Base-by-base conservation (phyloP, 768 basidiomycete genomes). In the Amanita fuliginea region DNA sequence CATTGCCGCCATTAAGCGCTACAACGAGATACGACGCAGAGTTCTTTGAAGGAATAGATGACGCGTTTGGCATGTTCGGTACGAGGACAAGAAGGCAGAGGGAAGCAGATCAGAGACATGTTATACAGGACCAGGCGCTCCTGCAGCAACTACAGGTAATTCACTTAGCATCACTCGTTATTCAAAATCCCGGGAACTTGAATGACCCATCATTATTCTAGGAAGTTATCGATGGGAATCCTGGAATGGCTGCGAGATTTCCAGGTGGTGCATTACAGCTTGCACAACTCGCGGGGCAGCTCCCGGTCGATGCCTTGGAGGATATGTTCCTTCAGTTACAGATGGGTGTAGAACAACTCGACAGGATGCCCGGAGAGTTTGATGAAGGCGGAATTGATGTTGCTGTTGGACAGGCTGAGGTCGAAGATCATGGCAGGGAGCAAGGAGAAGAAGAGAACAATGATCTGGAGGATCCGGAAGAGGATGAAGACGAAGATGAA, bases 31-130 rank as follows among this genome's bases (percentile, higher is more conserved):
- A 96, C 64, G 74, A 91, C 53, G 67, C 73, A 3, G 62, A 62
- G n/a, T 96, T 93, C 65, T 94, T 97, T 67, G 67, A 63, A 13
- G 77, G 78, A 1, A 67, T 73, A 3, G 80, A 81, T 46, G 81
- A 83, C 54, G 49, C 69, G 13, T 69, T 76, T 44, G 35, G 22
- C 3, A n/a, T 39, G 32, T 9, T 33, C 18, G 60, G 68, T 16
- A 46, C 59, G 40, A 63, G 64, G 36, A 52, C 63, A 36, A 64
- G 72, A 44, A 69, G 67, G 36, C 60, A 75, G 48, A 60, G 69
- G 44, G 67, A 74, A 42, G 66, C 68, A 14, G 74, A 80, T n/a
- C 74, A 73, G 53, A 64, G 83, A 28, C 52, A 70, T 48, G 60
- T 83, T 41, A 67, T 86, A 9, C 79, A 79, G 3, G 80, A 86